Evolutionary conservation across 768 basidiomycete species (phyloP), one percentile per base, ranked within the genome.

Genomic region (Calocybe indica): DNA sequence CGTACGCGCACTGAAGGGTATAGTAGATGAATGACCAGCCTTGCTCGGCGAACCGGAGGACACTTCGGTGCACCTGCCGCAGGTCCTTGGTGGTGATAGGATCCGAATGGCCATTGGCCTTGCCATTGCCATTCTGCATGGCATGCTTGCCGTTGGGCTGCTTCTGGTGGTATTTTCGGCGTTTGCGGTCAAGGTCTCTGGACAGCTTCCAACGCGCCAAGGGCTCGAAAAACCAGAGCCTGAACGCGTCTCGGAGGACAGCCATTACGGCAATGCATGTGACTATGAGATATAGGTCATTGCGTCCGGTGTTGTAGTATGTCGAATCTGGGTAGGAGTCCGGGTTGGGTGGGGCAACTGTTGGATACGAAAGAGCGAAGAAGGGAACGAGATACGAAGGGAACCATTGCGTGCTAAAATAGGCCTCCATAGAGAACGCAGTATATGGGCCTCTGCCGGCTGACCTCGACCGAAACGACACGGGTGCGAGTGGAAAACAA

Each of bases 11-110:
- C 55, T 84, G 87, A 1, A 79, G 47, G 36, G 79, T 69, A 60
- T 89, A 92, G 65, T 95, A 98, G 42, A 90, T 65, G 39, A 83
- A 74, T 33, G 81, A 82, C 90, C 92, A 98, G 48, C 92, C 88
- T 67, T 99, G 96, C 64, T 99, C 96, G 2, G 92, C 90, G 60
- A 98, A 98, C 56, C 96, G 75, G 39, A 88, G 62, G 37, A 92
- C 83, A 51, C 80, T 83, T 59, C 85, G 74, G 50, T 85, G 79
- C 49, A 88, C 70, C 55, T 72, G 76, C 45, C 74, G 79, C 13
- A 75, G 68, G 56, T 88, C 82, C 54, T 71, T 77, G 40, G 62
- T 43, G 32, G 56, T 53, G 13, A 53, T 46, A 39, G 40, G 47
- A 12, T 44, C 31, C 48, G 22, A 30, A 40, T 46, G 45, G n/a